phyloP scores from a whole-genome alignment of 1,139 yeast species.

The Pichia sp. region DNA sequence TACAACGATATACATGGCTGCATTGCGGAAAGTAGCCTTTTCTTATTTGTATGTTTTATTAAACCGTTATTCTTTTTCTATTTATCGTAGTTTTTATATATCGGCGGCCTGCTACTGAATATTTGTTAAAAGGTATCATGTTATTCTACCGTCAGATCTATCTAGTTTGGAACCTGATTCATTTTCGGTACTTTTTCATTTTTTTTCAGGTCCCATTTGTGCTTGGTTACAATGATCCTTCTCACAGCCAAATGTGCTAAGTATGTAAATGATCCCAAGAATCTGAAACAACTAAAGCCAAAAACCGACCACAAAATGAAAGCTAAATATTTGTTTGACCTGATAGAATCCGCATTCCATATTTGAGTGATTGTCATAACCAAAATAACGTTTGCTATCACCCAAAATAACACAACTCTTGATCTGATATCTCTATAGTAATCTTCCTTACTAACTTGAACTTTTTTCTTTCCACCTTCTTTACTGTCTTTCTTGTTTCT shows the following conservation, averaged over 20 bases:
- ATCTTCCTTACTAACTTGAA: slow-evolving; percentile 62
- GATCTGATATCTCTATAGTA: slow-evolving; percentile 93
- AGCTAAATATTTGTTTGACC: slow-evolving; percentile 71
- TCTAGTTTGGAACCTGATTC: slow-evolving; percentile 22
- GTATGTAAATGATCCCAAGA: slow-evolving; percentile 69
- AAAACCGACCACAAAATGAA: slow-evolving; percentile 92
- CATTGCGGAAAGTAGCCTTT: too few species aligned
- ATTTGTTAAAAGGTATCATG: background rate
- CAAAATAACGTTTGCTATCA: slow-evolving; percentile 71
- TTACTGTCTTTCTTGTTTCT: slow-evolving; percentile 48
- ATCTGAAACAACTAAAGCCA: slow-evolving; percentile 71
- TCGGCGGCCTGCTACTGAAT: too few species aligned
- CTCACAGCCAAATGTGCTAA: slow-evolving; percentile 43
- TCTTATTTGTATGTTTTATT: too few species aligned
- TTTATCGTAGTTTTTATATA: too few species aligned
- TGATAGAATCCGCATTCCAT: slow-evolving; percentile 58
- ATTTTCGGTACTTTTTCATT: slow-evolving; percentile 24
- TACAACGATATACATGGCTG: too few species aligned
- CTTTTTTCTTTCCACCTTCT: slow-evolving; percentile 42
- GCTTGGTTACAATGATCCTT: slow-evolving; percentile 28
- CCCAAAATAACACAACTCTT: slow-evolving; percentile 88
- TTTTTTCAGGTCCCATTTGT: slow-evolving; percentile 30
- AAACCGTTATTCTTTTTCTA: too few species aligned
- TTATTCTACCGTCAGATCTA: background rate
- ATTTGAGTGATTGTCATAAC: slow-evolving; percentile 86